Conservation (phyloP, 2,329 filamentous ascomycete genomes). For the Pezizomycotina sp. region DNA sequence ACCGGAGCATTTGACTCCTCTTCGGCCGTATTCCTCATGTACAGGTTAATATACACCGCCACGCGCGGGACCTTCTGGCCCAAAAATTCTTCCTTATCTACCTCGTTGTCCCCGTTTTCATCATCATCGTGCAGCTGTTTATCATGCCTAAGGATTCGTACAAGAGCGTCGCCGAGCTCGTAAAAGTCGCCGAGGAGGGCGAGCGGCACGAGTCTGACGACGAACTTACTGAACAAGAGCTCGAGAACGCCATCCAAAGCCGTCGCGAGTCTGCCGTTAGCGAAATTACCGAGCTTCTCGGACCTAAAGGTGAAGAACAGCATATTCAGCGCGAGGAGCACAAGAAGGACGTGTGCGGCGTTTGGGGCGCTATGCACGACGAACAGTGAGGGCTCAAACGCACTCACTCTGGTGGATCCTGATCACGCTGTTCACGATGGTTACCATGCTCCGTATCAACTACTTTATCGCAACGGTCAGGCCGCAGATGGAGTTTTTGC, state of each 20-base stretch:
- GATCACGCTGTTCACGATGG: conserved; percentile 59
- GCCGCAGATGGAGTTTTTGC: conserved; percentile 62
- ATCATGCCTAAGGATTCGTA: conserved; percentile 62
- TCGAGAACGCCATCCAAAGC: conserved; percentile 31
- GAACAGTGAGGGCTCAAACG: conserved; percentile 55
- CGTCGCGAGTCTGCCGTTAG: conserved; percentile 47
- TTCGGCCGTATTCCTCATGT: conserved; percentile 59
- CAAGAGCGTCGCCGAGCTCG: conserved; percentile 70
- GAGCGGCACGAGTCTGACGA: conserved; percentile 25
- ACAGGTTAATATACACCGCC: conserved; percentile 51
- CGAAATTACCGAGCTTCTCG: conserved; percentile 59
- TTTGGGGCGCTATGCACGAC: conserved; percentile 76
- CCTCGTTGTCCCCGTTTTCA: conserved; percentile 50
- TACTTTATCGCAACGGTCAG: conserved; percentile 82
- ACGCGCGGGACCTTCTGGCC: conserved; percentile 43
- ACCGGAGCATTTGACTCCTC: conserved; percentile 74
- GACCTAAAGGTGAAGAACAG: conserved; percentile 44
- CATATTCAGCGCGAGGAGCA: conserved; percentile 51
- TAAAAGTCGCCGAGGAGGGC: conserved; percentile 48
- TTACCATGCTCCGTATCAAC: conserved; percentile 59
- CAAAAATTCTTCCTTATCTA: conserved; percentile 56
- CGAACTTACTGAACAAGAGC: conserved; percentile 26
- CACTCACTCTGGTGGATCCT: conserved; percentile 67
- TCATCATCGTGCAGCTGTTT: conserved; percentile 49
- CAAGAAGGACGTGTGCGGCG: conserved; percentile 54